Base-by-base conservation (phyloP, 441 rosid species). In the Viola pubescens region DNA sequence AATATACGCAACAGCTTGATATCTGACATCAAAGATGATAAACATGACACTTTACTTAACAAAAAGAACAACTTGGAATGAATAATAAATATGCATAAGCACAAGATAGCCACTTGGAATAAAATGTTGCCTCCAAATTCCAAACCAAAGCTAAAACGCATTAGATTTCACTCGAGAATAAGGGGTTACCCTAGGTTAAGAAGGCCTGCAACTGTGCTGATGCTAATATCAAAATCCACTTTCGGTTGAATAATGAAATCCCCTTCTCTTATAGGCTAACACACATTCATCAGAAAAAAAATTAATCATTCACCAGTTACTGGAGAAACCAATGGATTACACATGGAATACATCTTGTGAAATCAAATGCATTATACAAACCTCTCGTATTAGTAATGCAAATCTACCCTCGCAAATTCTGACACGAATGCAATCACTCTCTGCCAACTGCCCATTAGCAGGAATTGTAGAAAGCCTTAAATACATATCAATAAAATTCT, bases 371-470 rank as follows among this genome's bases (percentile, higher is more conserved):
- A 62, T n/a, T 47, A 62, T 16, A 63, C 89, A 58, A 66, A 85
- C 99, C 97, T 91, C 99, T 13, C 99, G 82, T 70, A 94, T 94
- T 68, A 94, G 82, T 76, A 94, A 70, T 0, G 99, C 99, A 72
- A 91, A 91, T 81, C 99, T 91, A 71, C 99, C 99, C 75, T 94
- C 99, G 37, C 97, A 94, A 63, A 89, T 86, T 82, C 97, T 81
- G 56, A 91, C 97, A 63, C 99, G 94, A 72, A 91, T 86, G 72
- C 98, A 94, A 64, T 94, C 98, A 69, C 91, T 75, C 71, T 91
- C 99, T 52, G 89, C 71, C 80, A 94, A 70, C 75, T 79, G 85
- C 50, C 89, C 98, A 74, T 85, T 91, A 38, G 82, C 58, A 73
- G 94, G 89, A 82, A 73, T 83, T 64, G 96, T 96, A 48, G 95